Percentiles rank a stretch among this genome's conserved stretches.
phyloP scores from a whole-genome alignment of 352 stramenopile genomes.

The Globisporangium spiculum region DNA sequence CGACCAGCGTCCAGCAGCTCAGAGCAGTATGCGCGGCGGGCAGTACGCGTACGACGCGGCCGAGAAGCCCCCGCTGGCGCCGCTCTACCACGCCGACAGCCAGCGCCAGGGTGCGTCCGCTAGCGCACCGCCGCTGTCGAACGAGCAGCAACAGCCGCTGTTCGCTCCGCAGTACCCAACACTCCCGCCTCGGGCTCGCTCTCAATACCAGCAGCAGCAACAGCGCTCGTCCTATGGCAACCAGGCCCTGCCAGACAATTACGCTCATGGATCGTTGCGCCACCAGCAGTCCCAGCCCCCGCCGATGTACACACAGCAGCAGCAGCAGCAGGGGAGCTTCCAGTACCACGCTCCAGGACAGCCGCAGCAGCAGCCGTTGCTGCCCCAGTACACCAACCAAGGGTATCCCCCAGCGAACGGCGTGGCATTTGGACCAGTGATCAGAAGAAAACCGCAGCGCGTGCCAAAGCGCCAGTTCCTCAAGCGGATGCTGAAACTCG shows the following conservation, averaged over 20 bases:
- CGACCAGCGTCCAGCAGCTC: not conserved
- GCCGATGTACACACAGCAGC: not conserved
- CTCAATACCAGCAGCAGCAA: constrained; percentile 2
- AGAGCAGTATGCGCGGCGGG: not conserved
- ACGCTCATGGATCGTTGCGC: not conserved
- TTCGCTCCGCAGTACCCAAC: not conserved
- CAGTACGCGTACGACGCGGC: constrained; percentile 8
- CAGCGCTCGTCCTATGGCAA: not conserved
- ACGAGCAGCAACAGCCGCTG: not conserved
- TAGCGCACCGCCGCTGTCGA: constrained; percentile 4
- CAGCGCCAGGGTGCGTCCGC: not conserved
- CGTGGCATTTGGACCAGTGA: not conserved
- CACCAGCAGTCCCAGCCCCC: constrained; percentile 7
- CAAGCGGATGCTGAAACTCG: constrained; percentile 6
- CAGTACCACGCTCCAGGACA: constrained; percentile 5
- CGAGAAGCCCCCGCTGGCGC: not conserved
- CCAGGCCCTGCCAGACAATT: constrained; percentile 6
- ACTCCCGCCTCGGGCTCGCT: not conserved
- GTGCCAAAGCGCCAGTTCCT: not conserved
- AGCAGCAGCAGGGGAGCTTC: constrained; percentile 6
- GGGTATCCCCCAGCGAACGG: not conserved
- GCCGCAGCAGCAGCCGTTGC: constrained; percentile 2
- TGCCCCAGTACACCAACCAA: constrained; percentile 4
- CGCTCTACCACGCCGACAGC: not conserved
- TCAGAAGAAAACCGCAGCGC: constrained; percentile 2